These are phyloP conservation scores for Cyberlindnera americana DNA, from an alignment of 805 yeast genomes.

Conservation along the genomic window DNA sequence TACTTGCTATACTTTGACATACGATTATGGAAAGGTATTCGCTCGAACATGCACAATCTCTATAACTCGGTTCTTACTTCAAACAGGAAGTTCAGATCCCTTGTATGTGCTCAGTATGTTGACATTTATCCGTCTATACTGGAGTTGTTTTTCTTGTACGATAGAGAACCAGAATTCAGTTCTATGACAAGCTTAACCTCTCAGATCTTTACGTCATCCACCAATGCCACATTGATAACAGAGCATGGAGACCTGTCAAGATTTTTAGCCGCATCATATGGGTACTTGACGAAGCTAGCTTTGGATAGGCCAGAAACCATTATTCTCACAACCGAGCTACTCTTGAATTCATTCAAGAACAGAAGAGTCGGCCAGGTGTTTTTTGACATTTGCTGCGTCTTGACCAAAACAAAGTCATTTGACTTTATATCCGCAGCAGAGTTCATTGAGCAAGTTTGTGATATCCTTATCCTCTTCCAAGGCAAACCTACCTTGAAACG, in stretches of 20 bases:
- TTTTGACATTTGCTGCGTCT: conserved; percentile 72
- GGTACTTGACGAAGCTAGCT: conserved; percentile 54
- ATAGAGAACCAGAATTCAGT: conserved; percentile 77
- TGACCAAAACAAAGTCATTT: conserved; percentile 63
- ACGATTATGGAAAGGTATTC: conserved; percentile 63
- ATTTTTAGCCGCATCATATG: conserved; percentile 59
- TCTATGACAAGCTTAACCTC: conserved; percentile 69
- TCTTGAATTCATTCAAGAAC: conserved; percentile 45
- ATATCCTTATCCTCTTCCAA: conserved; percentile 65
- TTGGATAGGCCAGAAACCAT: conserved; percentile 43
- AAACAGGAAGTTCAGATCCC: conserved; percentile 48
- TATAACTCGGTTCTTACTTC: conserved; percentile 64
- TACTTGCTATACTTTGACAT: conserved; percentile 56
- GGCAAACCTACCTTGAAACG: conserved; percentile 73
- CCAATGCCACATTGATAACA: conserved; percentile 61
- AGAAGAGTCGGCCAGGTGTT: conserved; percentile 76
- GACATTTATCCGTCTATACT: conserved; percentile 76
- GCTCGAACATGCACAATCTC: conserved; percentile 57
- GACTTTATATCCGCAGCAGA: conserved; percentile 40
- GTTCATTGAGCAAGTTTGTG: conserved; percentile 58
- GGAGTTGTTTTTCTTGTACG: conserved; percentile 63
- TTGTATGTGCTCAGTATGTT: conserved; percentile 75
- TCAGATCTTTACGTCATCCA: conserved; percentile 76
- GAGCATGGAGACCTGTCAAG: conserved; percentile 61
- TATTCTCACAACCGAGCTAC: conserved; percentile 25